These are phyloP conservation scores for Candida frijolesensis DNA, from an alignment of 1,139 yeast genomes.

Conservation along the genomic window DNA sequence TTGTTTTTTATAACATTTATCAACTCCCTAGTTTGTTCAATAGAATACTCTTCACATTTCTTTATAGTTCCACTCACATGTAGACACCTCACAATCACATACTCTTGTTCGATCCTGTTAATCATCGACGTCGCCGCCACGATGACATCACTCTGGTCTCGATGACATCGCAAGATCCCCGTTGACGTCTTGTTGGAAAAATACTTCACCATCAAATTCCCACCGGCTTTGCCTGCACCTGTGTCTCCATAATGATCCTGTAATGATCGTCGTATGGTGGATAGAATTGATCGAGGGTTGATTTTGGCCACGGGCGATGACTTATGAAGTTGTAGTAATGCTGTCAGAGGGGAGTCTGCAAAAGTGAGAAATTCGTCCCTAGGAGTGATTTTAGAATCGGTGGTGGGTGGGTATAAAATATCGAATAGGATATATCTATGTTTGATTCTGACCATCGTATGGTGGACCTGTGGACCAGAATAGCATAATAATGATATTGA, in stretches of 20 bases:
- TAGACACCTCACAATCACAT: conserved; percentile 60
- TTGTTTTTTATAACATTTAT: conserved; percentile 24
- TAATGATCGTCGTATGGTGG: conserved; percentile 54
- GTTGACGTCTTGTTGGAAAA: conserved; percentile 81
- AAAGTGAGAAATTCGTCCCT: conserved; percentile 23
- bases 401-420: conserved; percentile 60
- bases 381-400: conserved; percentile 10
- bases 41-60: conserved; percentile 73
- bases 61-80: conserved; percentile 88
- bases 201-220: conserved; percentile 69
- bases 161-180: conserved; percentile 78
- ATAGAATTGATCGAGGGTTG: conserved; percentile 49
- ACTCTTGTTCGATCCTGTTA: conserved; percentile 51
- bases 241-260: conserved; percentile 72
- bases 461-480: too few species aligned
- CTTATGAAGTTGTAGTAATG: conserved; percentile 50
- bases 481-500: too few species aligned
- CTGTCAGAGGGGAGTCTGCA: conserved; percentile 31
- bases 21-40: conserved; percentile 43
- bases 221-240: conserved; percentile 70
- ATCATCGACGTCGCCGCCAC: conserved; percentile 73
- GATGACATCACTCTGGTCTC: conserved; percentile 64
- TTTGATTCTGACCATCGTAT: conserved; percentile 93
- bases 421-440: conserved; percentile 84
- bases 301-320: conserved; percentile 46